Evolutionary conservation across 768 basidiomycete species (phyloP), one percentile per base, ranked within the genome.

Genomic region (Mycena capillaripes): DNA sequence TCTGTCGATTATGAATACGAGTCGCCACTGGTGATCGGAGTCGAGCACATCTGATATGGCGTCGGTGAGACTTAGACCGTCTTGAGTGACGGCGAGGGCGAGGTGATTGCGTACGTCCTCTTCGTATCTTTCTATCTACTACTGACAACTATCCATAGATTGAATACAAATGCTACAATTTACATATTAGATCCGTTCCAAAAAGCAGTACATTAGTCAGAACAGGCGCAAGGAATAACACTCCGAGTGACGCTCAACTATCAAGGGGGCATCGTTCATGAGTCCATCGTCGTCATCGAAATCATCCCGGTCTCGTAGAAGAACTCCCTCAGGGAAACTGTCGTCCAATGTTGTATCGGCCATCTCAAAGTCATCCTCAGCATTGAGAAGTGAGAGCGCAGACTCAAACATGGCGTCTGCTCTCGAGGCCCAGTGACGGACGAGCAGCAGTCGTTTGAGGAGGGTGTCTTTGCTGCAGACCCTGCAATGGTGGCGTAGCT

Each of bases 401-500:
- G 87, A 72, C 77, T 89, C 88, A 76, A 89, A 86, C 4, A 86
- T 84, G 11, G 83, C 77, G 23, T 89, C 85, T 53, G 80, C 66
- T 66, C 79, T 69, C 67, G 82, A 81, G 17, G 79, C 86, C 57
- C 87, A 78, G 12, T 79, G 80, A 36, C 86, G 72, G 46, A 88
- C 78, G 56, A 80, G 79, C 70, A 75, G 55, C 4, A 75, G 67
- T 29, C 74, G 70, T 32, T 75, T 75, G 53, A 46, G 48, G 46
- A 75, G 70, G 44, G 27, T 56, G 64, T 75, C 74, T n/a, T 63
- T 52, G 6, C 44, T 55, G 46, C 74, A 75, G 7, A 36, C 56
- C 8, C 64, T 55, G 46, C 74, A 75, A 40, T 71, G 74, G 27
- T 36, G 38, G 27, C 67, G 62, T 32, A 71, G 27, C 34, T 69